Conservation (phyloP, 2,329 filamentous ascomycete genomes). For the Diaporthe sp. region DNA sequence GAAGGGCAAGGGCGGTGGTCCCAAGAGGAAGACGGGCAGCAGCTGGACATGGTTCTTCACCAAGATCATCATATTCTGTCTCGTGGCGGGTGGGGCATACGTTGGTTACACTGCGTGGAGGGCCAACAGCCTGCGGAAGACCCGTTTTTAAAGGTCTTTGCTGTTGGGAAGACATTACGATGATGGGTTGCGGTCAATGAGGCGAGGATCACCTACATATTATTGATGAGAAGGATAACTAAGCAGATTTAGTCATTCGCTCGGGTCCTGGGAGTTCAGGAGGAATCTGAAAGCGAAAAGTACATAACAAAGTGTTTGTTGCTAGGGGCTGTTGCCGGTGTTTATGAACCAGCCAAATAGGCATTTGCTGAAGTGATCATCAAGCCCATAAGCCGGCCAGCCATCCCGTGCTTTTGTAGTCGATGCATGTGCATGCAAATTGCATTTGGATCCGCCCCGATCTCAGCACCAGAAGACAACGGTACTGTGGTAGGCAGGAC, state of each 20-base stretch:
- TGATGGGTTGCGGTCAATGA: background rate
- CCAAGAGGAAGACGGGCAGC: slow-evolving; percentile 56
- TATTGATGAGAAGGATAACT: slow-evolving; percentile 2
- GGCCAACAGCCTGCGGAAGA: slow-evolving; percentile 68
- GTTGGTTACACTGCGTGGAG: slow-evolving; percentile 88
- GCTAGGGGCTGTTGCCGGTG: background rate
- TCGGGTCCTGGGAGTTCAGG: slow-evolving; percentile 32
- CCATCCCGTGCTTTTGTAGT: background rate
- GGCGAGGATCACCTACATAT: background rate
- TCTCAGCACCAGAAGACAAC: background rate
- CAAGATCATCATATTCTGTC: slow-evolving; percentile 83
- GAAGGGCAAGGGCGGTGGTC: slow-evolving; percentile 46
- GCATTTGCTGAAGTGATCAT: background rate
- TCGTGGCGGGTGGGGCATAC: slow-evolving; percentile 79
- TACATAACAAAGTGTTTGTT: slow-evolving; percentile 20
- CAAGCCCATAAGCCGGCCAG: background rate
- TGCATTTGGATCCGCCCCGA: background rate
- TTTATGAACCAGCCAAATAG: background rate
- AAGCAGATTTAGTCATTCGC: slow-evolving; percentile 10
- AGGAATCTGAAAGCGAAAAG: slow-evolving; percentile 28
- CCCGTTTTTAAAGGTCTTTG: slow-evolving; percentile 60
- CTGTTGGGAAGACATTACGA: background rate
- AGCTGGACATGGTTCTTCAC: slow-evolving; percentile 75
- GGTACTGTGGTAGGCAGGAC: background rate
- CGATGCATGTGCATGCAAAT: background rate